These are phyloP conservation scores for Dothideomycetes sp. DNA, from an alignment of 2,329 filamentous ascomycete species.

Conservation along the genomic window DNA sequence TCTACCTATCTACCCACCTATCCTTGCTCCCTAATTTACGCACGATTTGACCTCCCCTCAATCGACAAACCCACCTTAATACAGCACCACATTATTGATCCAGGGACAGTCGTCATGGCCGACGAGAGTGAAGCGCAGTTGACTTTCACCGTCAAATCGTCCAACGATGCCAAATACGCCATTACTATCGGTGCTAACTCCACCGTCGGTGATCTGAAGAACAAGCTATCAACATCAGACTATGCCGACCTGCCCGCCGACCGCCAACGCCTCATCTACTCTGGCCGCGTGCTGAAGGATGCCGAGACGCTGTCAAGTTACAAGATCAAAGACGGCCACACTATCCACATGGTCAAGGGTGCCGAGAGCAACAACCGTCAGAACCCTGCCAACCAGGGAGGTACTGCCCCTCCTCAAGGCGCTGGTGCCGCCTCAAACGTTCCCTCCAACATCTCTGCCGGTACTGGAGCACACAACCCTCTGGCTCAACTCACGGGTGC, in stretches of 20 bases:
- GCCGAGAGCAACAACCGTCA: slow-evolving; percentile 73
- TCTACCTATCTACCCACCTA: background rate
- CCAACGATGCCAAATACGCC: slow-evolving; percentile 75
- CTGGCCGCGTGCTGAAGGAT: slow-evolving; percentile 92
- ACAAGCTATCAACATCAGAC: slow-evolving; percentile 70
- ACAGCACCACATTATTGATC: too few relatives aligned
- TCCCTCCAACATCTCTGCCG: slow-evolving; percentile 69
- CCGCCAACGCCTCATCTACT: slow-evolving; percentile 93
- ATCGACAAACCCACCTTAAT: background rate
- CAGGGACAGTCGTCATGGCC: slow-evolving; percentile 48
- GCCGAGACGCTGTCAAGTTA: slow-evolving; percentile 73
- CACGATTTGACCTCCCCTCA: background rate
- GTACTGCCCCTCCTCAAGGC: slow-evolving; percentile 28
- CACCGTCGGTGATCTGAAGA: slow-evolving; percentile 78
- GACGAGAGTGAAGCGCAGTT: slow-evolving; percentile 61
- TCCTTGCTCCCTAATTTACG: background rate
- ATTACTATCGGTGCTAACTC: slow-evolving; percentile 71
- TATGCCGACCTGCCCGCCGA: slow-evolving; percentile 81
- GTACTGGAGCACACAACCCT: slow-evolving; percentile 72
- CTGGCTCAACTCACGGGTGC: slow-evolving; percentile 86
- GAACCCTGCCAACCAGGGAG: slow-evolving; percentile 43
- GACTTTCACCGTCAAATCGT: slow-evolving; percentile 97
- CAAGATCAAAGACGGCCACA: slow-evolving; percentile 95
- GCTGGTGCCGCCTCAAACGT: slow-evolving; percentile 49
- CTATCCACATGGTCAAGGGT: slow-evolving; percentile 92